Conservation (phyloP, 805 yeast genomes). For the Pichia nanzhaoensis region DNA sequence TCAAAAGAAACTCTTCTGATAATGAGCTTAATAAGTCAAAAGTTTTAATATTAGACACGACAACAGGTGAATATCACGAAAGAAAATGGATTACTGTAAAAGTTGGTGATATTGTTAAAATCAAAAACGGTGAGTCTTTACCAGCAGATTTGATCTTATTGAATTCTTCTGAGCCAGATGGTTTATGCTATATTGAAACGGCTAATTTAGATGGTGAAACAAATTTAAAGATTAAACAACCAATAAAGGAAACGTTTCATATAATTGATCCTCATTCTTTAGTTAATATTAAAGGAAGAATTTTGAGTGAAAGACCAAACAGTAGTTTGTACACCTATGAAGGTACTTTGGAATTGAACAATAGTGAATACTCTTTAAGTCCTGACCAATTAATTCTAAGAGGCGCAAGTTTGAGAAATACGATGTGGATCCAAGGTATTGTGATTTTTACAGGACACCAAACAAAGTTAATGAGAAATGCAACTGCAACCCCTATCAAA, state of each 20-base stretch:
- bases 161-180: slow-evolving; percentile 96
- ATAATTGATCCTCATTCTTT: slow-evolving; percentile 61
- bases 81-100: slow-evolving; percentile 80
- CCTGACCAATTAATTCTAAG: slow-evolving; percentile 91
- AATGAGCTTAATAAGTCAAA: slow-evolving; percentile 73
- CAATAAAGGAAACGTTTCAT: slow-evolving; percentile 68
- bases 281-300: slow-evolving; percentile 45
- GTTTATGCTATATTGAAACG: slow-evolving; percentile 94
- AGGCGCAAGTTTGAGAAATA: slow-evolving; percentile 93
- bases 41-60: slow-evolving; percentile 55
- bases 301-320: slow-evolving; percentile 88
- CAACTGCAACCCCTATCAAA: slow-evolving; percentile 97
- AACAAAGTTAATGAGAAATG: slow-evolving; percentile 96
- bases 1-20: slow-evolving; percentile 83
- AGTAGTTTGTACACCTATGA: slow-evolving; percentile 91
- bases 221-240: slow-evolving; percentile 88
- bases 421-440: slow-evolving; percentile 91
- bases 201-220: slow-evolving; percentile 98
- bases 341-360: slow-evolving; percentile 66
- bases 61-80: slow-evolving; percentile 52
- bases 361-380: slow-evolving; percentile 57
- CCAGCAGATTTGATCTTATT: slow-evolving; percentile 88
- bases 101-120: slow-evolving; percentile 87
- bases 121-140: slow-evolving; percentile 79
- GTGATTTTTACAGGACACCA: slow-evolving; percentile 97